Conservation (phyloP, 2,329 filamentous ascomycete species). For the Domatiomyces globalis region DNA sequence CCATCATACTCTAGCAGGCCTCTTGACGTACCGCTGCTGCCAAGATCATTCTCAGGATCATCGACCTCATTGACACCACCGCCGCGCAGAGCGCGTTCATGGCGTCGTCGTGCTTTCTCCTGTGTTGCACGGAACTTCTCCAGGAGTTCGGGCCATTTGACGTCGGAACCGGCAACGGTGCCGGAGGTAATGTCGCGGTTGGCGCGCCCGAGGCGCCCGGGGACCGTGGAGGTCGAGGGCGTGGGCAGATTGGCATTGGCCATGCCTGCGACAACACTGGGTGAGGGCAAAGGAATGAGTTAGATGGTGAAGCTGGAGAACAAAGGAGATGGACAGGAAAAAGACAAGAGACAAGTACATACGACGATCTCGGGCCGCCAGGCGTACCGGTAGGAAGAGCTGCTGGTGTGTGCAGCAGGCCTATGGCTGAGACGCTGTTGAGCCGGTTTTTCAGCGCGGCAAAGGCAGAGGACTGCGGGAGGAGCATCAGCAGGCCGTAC, state of each 20-base stretch:
- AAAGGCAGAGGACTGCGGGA: slow-evolving; percentile 96
- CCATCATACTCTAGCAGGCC: background rate
- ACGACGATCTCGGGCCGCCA: slow-evolving; percentile 14
- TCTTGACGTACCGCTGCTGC: slow-evolving; percentile 1
- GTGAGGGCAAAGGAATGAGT: background rate
- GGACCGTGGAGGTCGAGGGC: slow-evolving; percentile 2
- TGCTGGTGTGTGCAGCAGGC: slow-evolving; percentile 73
- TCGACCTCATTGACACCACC: slow-evolving; percentile 4
- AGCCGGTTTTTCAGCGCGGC: slow-evolving; percentile 90
- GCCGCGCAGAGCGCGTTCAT: slow-evolving; percentile 14
- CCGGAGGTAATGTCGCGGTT: slow-evolving; percentile 7
- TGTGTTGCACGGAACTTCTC: slow-evolving; percentile 91
- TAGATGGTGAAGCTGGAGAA: background rate
- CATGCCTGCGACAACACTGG: slow-evolving; percentile 11
- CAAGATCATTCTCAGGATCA: background rate
- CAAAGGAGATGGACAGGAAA: slow-evolving; percentile 4
- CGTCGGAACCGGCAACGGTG: slow-evolving; percentile 42
- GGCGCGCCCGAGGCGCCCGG: slow-evolving; percentile 7
- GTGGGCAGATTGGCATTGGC: background rate
- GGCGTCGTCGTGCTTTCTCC: slow-evolving; percentile 52
- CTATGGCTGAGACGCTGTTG: slow-evolving; percentile 94
- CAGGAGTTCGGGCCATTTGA: slow-evolving; percentile 82
- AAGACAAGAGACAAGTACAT: slow-evolving; percentile 6
- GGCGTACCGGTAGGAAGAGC: slow-evolving; percentile 21
- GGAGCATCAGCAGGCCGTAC: slow-evolving; percentile 89